Percentiles rank a stretch among this genome's conserved stretches.
Evolutionary conservation across 2,329 filamentous ascomycete species (phyloP).

Genomic region (Colletotrichum salicis): DNA sequence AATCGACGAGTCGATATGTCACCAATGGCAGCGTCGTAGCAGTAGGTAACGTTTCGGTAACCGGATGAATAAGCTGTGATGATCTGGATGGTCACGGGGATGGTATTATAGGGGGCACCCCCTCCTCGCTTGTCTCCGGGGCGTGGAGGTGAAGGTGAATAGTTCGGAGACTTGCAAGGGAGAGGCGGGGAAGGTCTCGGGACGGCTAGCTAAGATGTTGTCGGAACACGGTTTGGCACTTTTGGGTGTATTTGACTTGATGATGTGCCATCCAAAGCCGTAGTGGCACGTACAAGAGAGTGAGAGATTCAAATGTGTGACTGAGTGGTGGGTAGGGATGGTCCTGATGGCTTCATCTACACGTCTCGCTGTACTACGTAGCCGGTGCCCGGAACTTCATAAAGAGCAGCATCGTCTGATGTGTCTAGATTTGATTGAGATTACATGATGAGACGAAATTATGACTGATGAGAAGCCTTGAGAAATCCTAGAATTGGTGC

Average conservation of each 20-base stretch:
- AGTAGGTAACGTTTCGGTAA: not conserved
- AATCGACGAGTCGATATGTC: not conserved
- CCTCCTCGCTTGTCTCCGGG: not conserved
- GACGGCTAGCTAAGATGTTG: not conserved
- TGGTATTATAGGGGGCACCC: not conserved
- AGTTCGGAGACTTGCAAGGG: not conserved
- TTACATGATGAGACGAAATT: not conserved
- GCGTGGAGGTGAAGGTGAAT: not conserved
- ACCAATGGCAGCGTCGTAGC: not conserved
- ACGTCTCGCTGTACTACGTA: not conserved
- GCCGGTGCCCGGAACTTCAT: not conserved
- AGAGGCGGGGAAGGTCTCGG: not conserved
- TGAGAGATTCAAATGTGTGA: not conserved
- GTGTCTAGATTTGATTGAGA: not conserved
- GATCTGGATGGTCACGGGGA: constrained; percentile 7
- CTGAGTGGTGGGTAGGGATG: not conserved
- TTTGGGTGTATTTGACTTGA: not conserved
- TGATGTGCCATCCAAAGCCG: not conserved
- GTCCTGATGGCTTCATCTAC: constrained; percentile 19
- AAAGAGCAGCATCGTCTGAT: not conserved
- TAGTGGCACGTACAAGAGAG: not conserved
- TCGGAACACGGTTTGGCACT: not conserved
- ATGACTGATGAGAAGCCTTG: not conserved
- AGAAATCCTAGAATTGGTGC: not conserved
- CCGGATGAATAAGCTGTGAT: constrained; percentile 11